These are phyloP conservation scores for Limtongia smithiae DNA, from an alignment of 805 yeast genomes.

Conservation along the genomic window DNA sequence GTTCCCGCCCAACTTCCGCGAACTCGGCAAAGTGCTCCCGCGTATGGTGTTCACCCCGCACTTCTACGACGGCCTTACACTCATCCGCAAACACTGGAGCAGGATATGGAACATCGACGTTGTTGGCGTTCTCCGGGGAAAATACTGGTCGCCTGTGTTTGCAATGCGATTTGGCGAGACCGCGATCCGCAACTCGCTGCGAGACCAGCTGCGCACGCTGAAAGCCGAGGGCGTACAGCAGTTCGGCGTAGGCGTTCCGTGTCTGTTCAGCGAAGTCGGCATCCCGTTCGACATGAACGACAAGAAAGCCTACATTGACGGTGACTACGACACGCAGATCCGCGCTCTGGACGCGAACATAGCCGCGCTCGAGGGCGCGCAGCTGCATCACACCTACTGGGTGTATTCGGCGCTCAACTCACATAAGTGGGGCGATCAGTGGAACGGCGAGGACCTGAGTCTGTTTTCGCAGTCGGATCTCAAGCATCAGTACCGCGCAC, in stretches of 20 bases:
- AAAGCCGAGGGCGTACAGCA: slow-evolving; percentile 57
- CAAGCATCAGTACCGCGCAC: background rate
- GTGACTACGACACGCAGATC: slow-evolving; percentile 70
- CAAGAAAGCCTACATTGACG: slow-evolving; percentile 62
- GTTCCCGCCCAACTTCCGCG: slow-evolving; percentile 63
- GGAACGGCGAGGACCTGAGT: slow-evolving; percentile 94
- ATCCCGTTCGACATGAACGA: slow-evolving; percentile 95
- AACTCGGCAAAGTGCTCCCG: slow-evolving; percentile 52
- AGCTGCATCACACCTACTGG: slow-evolving; percentile 79
- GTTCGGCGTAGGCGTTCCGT: slow-evolving; percentile 65
- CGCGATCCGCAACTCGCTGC: slow-evolving; percentile 63
- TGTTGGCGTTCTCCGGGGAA: slow-evolving; percentile 76
- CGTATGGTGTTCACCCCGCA: slow-evolving; percentile 80
- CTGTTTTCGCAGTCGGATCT: slow-evolving; percentile 55
- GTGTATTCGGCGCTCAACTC: slow-evolving; percentile 69
- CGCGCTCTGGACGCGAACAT: slow-evolving; percentile 79
- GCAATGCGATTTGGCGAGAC: slow-evolving; percentile 69
- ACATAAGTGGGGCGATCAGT: slow-evolving; percentile 83
- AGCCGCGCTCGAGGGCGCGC: slow-evolving; percentile 70
- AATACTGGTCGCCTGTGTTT: slow-evolving; percentile 70
- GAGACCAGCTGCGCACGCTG: slow-evolving; percentile 64
- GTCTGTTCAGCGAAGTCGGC: slow-evolving; percentile 89
- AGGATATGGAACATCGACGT: slow-evolving; percentile 80
- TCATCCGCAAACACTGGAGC: slow-evolving; percentile 91
- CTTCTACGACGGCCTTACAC: slow-evolving; percentile 90